Evolutionary conservation across 306 rosid genomes (phyloP), one percentile per base, ranked within the genome.

Genomic region (Clitoria ternatea): DNA sequence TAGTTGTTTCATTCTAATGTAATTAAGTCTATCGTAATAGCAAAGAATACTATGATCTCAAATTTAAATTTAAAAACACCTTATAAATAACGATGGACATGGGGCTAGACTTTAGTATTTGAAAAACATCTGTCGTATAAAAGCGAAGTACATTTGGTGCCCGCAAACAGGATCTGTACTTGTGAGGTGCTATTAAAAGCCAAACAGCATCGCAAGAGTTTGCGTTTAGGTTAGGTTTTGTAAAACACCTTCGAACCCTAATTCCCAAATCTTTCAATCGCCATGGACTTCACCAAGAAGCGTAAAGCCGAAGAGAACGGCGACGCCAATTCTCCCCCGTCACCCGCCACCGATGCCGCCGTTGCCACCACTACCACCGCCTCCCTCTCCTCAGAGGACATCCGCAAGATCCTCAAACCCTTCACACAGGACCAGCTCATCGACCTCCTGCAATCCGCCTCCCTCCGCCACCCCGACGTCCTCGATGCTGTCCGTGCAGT

Each of bases 261-360:
- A 35, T 68, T 61, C 55, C 72, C 72, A 37, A 48, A 35, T 33
- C 27, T 1, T n/a, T 39, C 15, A 40, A 1, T 9, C 27, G 17
- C 69, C 70, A 80, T 92, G 98, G 98, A 92, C 29, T 76, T 64
- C 23, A 4, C 87, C 1, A 92, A 90, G 88, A 92, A 92, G 77
- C 90, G 98, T 60, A 92, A 87, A 79, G 69, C 87, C 0, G 92
- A 90, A 22, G 96, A 88, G 48, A 92, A 92, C 79, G 98, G 98
- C 43, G 80, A 54, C 61, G 15, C 80, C 12, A 54, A 53, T 23
- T 60, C 78, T 32, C 75, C 75, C 6, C 59, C 68, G 7, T 40
- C 27, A 5, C 52, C 53, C 0, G 5, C 36, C 57, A 1, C 40
- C 65, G 57, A 18, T 30, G 3, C 73, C 33, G 12, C 69, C 23